A percentile compares a stretch with the other conserved stretches of the same genome.
These are phyloP conservation scores for Murraya koenigii DNA, from an alignment of 345 rosid species.

Conservation along the genomic window DNA sequence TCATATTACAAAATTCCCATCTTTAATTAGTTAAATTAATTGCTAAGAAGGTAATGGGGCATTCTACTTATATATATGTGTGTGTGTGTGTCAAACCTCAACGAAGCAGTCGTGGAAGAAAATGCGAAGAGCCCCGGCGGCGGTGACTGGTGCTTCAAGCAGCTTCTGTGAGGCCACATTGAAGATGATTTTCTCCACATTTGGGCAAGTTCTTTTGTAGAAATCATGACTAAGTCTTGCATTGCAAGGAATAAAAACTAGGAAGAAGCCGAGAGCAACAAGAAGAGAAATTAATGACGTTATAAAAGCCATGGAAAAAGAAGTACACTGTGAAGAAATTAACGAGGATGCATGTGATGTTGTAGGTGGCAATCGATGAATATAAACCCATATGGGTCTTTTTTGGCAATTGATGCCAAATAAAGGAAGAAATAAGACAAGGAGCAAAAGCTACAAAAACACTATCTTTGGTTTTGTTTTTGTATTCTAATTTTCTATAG, in stretches of 20 bases:
- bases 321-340: neutral
- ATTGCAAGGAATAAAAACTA: neutral
- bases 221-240: constrained; percentile 1
- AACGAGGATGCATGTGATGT: constrained; percentile 2
- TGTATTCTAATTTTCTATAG: neutral
- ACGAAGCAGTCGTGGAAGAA: constrained; percentile 25
- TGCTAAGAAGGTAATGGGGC: no score
- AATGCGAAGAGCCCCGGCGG: constrained; percentile 22
- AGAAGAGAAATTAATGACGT: neutral
- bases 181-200: constrained; percentile 4
- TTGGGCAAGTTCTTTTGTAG: constrained; percentile 18
- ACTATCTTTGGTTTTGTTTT: neutral
- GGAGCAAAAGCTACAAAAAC: neutral
- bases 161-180: constrained; percentile 9
- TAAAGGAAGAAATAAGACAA: neutral
- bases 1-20: no score
- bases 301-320: neutral
- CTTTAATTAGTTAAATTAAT: no score
- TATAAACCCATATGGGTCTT: neutral
- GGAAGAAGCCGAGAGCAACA: neutral
- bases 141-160: neutral
- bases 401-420: neutral
- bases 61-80: no score
- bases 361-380: neutral
- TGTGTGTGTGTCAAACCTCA: neutral